Conservation (phyloP, 345 rosid species). For the Eucalyptus grandis region DNA sequence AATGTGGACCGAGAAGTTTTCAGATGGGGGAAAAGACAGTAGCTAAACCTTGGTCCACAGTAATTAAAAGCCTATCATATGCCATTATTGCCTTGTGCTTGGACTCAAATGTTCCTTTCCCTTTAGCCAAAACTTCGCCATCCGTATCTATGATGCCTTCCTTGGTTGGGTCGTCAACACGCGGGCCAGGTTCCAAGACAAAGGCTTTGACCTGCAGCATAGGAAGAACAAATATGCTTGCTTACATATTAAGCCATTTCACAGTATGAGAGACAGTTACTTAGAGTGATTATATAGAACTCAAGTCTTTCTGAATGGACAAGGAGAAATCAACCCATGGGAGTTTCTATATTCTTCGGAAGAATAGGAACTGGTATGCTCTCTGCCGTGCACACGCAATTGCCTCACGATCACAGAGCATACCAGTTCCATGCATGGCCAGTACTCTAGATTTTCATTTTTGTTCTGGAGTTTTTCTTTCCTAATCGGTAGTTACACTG, state of each 20-base stretch:
- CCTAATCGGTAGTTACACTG: too few relatives aligned
- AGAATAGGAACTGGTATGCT: not conserved
- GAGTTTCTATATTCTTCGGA: not conserved
- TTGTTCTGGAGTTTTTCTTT: too few relatives aligned
- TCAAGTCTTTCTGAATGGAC: not conserved
- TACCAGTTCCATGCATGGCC: too few relatives aligned
- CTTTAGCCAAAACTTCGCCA: conserved; percentile 88
- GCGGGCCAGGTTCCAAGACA: conserved; percentile 64
- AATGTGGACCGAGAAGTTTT: not conserved
- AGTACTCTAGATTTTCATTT: too few relatives aligned
- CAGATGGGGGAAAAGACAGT: conserved; percentile 64
- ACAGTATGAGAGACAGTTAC: not conserved
- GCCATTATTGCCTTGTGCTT: conserved; percentile 46
- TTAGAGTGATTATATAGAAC: not conserved
- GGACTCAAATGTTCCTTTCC: conserved; percentile 43
- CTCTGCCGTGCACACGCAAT: too few relatives aligned
- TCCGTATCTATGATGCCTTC: conserved; percentile 91
- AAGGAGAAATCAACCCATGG: not conserved
- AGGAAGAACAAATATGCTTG: not conserved
- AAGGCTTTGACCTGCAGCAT: conserved; percentile 71
- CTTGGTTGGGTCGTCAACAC: conserved; percentile 30
- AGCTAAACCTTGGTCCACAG: conserved; percentile 83
- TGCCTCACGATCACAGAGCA: too few relatives aligned
- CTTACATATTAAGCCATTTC: not conserved
- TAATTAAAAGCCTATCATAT: conserved; percentile 48